phyloP scores from a whole-genome alignment of 1,284 basidiomycete genomes.

The Papiliotrema terrestris region DNA sequence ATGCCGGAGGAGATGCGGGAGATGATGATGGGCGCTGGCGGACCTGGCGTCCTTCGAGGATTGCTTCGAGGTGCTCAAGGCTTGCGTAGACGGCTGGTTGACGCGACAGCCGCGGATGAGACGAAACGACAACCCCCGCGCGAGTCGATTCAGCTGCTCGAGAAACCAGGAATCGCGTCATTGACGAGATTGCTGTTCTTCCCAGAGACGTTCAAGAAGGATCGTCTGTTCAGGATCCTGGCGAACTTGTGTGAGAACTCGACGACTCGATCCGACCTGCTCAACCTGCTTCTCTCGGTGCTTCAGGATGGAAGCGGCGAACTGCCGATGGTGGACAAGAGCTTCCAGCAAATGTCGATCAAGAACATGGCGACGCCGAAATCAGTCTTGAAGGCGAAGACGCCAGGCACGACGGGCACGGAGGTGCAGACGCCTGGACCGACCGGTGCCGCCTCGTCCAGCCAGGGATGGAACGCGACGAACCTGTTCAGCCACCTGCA shows the following conservation, averaged over 20 bases:
- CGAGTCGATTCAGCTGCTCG: constrained; percentile 91
- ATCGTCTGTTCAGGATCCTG: constrained; percentile 81
- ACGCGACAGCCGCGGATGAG: constrained; percentile 2
- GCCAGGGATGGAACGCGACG: constrained; percentile 23
- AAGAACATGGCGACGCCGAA: constrained; percentile 63
- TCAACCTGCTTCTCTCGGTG: constrained; percentile 87
- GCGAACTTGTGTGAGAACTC: constrained; percentile 94
- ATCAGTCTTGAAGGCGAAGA: constrained; percentile 62
- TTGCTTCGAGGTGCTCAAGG: not conserved
- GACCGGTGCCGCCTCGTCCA: constrained; percentile 43
- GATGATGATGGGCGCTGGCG: constrained; percentile 66
- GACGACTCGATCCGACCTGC: constrained; percentile 84
- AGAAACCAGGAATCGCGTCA: constrained; percentile 83
- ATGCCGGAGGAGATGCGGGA: constrained; percentile 80
- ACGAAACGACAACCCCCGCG: constrained; percentile 53
- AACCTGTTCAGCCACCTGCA: constrained; percentile 64
- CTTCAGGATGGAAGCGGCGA: constrained; percentile 94
- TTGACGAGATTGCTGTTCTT: constrained; percentile 93
- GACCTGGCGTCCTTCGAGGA: constrained; percentile 15
- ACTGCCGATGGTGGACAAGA: constrained; percentile 84
- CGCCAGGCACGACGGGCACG: too few relatives aligned
- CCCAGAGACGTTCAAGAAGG: constrained; percentile 85
- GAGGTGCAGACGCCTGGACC: too few relatives aligned
- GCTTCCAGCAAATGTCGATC: constrained; percentile 87
- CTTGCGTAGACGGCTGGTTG: not conserved